These are phyloP conservation scores for Ophiosphaerella korrae DNA, from an alignment of 2,329 filamentous ascomycete genomes.

Conservation along the genomic window DNA sequence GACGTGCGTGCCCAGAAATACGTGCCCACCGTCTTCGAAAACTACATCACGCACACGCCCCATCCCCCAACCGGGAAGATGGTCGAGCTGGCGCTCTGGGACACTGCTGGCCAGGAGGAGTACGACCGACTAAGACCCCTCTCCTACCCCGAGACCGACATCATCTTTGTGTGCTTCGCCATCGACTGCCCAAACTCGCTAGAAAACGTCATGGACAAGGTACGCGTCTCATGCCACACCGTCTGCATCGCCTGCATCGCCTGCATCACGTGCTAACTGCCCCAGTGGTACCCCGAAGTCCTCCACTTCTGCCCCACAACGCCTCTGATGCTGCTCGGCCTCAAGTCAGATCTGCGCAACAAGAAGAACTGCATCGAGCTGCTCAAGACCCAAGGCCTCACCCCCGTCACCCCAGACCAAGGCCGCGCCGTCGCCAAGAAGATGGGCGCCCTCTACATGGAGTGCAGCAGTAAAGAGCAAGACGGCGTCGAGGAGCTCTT, in stretches of 20 bases:
- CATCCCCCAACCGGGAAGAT: conserved; percentile 89
- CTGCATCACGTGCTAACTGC: conserved; percentile 30
- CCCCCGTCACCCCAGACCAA: conserved; percentile 90
- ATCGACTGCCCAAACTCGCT: conserved; percentile 98
- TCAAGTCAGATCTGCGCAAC: conserved; percentile 94
- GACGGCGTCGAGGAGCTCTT: conserved; percentile 96
- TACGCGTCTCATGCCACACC: conserved; percentile 47
- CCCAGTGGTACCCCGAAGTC: conserved; percentile 97
- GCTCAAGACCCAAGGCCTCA: conserved; percentile 95
- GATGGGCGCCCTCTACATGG: conserved; percentile 95
- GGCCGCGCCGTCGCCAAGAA: conserved; percentile 85
- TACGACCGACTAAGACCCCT: conserved; percentile 95
- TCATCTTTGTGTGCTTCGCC: conserved; percentile 98
- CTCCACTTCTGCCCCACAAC: conserved; percentile 98
- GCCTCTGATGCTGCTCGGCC: conserved; percentile 89
- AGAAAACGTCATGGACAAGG: conserved; percentile 99
- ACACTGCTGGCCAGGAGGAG: conserved; percentile 97
- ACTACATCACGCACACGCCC: conserved; percentile 97
- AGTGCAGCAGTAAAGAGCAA: conserved; percentile 99
- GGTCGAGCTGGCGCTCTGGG: conserved; percentile 96
- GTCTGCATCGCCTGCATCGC: conserved; percentile 5
- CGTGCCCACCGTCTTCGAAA: conserved; percentile 98
- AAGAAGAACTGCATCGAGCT: conserved; percentile 98
- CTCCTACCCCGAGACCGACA: conserved; percentile 96
- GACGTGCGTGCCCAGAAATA: conserved; percentile 76